These are phyloP conservation scores for Leccinum boreale DNA, from an alignment of 768 basidiomycete genomes.

Conservation along the genomic window DNA sequence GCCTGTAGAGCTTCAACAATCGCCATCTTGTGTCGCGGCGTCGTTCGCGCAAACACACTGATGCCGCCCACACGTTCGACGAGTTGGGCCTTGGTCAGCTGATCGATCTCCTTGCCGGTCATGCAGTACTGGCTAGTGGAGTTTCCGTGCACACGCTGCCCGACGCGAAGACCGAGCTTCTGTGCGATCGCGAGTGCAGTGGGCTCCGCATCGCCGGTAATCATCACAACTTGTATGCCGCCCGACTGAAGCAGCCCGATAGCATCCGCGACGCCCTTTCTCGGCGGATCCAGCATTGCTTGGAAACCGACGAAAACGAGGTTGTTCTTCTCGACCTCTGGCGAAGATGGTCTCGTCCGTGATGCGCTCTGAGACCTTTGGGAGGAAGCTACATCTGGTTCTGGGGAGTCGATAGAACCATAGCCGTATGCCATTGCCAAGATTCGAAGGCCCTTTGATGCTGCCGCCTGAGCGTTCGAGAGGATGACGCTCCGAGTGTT, in stretches of 20 bases:
- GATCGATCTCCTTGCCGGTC: conserved; percentile 83
- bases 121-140: conserved; percentile 45
- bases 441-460: conserved; percentile 77
- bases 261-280: conserved; percentile 90
- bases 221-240: conserved; percentile 97
- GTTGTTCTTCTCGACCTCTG: conserved; percentile 42
- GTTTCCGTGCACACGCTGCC: conserved; percentile 36
- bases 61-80: conserved; percentile 77
- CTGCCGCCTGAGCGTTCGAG: conserved; percentile 66
- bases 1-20: conserved; percentile 93
- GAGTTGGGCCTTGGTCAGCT: conserved; percentile 77
- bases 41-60: conserved; percentile 92
- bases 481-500: conserved; percentile 66
- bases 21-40: conserved; percentile 96
- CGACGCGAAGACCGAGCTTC: conserved; percentile 77
- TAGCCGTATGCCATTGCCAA: conserved; percentile 91
- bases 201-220: conserved; percentile 91
- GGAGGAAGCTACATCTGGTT: conserved; percentile 17
- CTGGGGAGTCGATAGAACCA: conserved; percentile 47
- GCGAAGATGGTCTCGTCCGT: conserved; percentile 26
- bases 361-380: conserved; percentile 24
- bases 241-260: conserved; percentile 77
- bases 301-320: conserved; percentile 91
- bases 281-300: conserved; percentile 93
- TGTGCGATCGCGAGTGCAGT: conserved; percentile 89